Percentiles rank a stretch among this genome's conserved stretches.
Evolutionary conservation across 139 green algal species (phyloP).

Genomic region (Chlamydomonas asymmetrica): DNA sequence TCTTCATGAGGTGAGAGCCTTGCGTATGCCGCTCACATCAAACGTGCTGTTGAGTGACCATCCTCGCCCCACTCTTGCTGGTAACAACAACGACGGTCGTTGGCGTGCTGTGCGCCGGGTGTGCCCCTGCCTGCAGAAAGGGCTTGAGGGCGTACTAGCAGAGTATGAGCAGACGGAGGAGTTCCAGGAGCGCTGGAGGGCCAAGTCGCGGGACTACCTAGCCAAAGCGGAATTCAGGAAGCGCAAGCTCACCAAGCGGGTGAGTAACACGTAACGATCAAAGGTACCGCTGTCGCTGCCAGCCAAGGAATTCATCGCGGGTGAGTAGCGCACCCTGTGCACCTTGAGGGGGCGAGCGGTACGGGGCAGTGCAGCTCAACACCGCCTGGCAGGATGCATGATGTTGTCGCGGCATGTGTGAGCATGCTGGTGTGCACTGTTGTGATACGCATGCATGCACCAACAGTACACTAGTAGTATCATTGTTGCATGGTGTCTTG

Average conservation of each 20-base stretch:
- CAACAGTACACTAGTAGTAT: no score
- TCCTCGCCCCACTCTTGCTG: no score
- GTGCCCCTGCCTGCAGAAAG: slow-evolving; percentile 33
- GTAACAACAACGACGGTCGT: no score
- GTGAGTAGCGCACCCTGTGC: neutral
- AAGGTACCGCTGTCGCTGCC: neutral
- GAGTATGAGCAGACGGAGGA: slow-evolving; percentile 76
- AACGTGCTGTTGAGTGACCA: neutral
- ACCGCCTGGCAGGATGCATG: no score
- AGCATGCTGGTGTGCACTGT: neutral
- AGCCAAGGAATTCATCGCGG: neutral
- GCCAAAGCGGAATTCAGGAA: slow-evolving; percentile 76
- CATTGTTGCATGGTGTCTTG: no score
- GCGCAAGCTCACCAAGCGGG: slow-evolving; percentile 76
- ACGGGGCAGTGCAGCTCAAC: neutral
- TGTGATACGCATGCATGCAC: neutral
- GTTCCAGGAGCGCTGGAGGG: slow-evolving; percentile 83
- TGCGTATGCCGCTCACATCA: neutral
- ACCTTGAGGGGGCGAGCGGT: no score
- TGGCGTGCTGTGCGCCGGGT: no score
- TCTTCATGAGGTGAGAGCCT: slow-evolving; percentile 68
- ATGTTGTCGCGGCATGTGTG: neutral
- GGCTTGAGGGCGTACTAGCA: slow-evolving; percentile 72
- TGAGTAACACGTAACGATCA: slow-evolving; percentile 14
- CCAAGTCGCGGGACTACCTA: slow-evolving; percentile 80